Conservation (phyloP, 1,284 basidiomycete genomes). For the Trametes polyzona region DNA sequence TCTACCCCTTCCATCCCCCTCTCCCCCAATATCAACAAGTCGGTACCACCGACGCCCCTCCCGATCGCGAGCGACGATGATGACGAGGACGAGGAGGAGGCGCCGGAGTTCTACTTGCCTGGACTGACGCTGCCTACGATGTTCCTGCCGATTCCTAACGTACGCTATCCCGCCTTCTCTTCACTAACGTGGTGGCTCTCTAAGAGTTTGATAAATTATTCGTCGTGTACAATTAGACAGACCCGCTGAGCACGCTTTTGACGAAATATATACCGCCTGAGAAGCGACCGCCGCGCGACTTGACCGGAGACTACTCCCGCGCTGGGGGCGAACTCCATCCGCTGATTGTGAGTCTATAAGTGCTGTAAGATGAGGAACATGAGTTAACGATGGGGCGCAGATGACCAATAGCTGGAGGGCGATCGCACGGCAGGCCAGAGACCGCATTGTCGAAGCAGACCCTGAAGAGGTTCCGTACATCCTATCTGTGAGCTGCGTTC, state of each 20-base stretch:
- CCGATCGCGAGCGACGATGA: conserved; percentile 29
- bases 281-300: conserved; percentile 69
- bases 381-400: conserved; percentile 41
- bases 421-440: conserved; percentile 76
- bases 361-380: not conserved
- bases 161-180: conserved; percentile 52
- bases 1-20: conserved; percentile 7
- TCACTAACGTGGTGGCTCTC: conserved; percentile 63
- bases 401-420: conserved; percentile 86
- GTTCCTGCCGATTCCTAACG: conserved; percentile 84
- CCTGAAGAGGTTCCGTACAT: conserved; percentile 68
- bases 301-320: conserved; percentile 71
- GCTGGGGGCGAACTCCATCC: conserved; percentile 63
- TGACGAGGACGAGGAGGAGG: conserved; percentile 49
- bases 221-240: conserved; percentile 61
- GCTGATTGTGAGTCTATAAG: conserved; percentile 64
- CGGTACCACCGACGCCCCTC: conserved; percentile 45
- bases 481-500: conserved; percentile 57
- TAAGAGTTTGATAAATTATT: conserved; percentile 38
- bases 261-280: conserved; percentile 82
- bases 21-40: conserved; percentile 33
- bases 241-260: conserved; percentile 76
- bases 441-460: conserved; percentile 68
- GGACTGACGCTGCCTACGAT: conserved; percentile 69
- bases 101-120: conserved; percentile 57